These are phyloP conservation scores for Cladosporium halotolerans DNA, from an alignment of 2,329 filamentous ascomycete species.

Conservation along the genomic window DNA sequence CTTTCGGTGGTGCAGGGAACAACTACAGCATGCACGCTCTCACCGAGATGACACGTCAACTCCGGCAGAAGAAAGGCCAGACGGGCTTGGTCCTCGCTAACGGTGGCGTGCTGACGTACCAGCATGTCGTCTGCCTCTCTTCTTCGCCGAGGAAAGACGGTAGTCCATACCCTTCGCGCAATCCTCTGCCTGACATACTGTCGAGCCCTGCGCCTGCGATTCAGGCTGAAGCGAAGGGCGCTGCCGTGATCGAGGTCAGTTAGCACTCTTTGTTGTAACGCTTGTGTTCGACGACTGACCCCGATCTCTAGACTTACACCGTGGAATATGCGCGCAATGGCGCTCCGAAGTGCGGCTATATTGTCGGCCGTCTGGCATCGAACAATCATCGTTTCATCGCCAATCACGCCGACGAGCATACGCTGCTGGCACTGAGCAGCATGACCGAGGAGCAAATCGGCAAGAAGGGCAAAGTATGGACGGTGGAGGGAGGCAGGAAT, in stretches of 20 bases:
- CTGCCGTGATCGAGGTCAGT: constrained; percentile 49
- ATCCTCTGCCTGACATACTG: constrained; percentile 32
- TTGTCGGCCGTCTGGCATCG: constrained; percentile 47
- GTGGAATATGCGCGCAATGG: constrained; percentile 51
- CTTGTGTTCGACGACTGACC: not conserved
- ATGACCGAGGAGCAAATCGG: constrained; percentile 44
- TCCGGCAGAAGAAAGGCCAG: constrained; percentile 41
- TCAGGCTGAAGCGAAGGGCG: constrained; percentile 42
- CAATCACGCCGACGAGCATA: constrained; percentile 49
- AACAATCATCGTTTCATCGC: constrained; percentile 49
- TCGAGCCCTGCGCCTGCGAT: constrained; percentile 35
- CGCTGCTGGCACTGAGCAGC: constrained; percentile 41
- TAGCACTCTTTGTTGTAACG: not conserved
- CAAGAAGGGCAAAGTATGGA: constrained; percentile 8
- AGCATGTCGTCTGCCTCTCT: constrained; percentile 57
- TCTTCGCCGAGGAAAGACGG: constrained; percentile 36
- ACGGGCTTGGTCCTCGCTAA: constrained; percentile 59
- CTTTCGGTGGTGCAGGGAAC: constrained; percentile 64
- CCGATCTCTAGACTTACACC: constrained; percentile 49
- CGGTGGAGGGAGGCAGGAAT: constrained; percentile 1
- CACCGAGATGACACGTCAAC: constrained; percentile 49
- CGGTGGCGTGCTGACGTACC: constrained; percentile 59
- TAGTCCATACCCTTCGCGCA: constrained; percentile 41
- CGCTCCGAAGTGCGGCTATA: constrained; percentile 41
- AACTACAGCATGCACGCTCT: constrained; percentile 64